Base-by-base conservation (phyloP, 2,329 filamentous ascomycete species). In the Monilinia fructigena region DNA sequence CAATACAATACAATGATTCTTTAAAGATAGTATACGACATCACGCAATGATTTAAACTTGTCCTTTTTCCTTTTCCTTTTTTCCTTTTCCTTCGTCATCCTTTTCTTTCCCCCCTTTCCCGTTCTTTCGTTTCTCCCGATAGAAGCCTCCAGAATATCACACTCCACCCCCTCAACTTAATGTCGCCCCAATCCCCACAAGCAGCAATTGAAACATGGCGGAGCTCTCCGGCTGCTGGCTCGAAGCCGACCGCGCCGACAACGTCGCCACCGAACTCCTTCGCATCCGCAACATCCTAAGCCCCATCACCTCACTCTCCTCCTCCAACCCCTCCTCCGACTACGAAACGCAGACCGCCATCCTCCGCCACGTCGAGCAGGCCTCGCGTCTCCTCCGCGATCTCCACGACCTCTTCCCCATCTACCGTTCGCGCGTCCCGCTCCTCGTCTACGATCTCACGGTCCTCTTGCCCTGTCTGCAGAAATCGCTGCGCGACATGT, bases 401-500 rank as follows among this genome's bases (percentile, higher is more conserved):
- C 76, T 88, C 20, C 82, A 82, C 55, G 83, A 87, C 68, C 78
- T 82, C 48, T 82, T 83, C 31, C 82, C 83, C 61, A 75, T 84
- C 35, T 81, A 87, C 71, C 75, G 79, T 62, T 74, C 78, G 31
- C 81, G 84, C 23, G 77, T 86, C 8, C 80, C 81, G 0, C 75
- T 83, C 20, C 79, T 87, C 35, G 74, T 84, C 45, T 81, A 85
- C 72, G 82, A 87, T 71, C 80, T 88, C 56, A 81, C 84, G 66
- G 78, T 86, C 66, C 71, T 87, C 20, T 77, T 88, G 2, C 85
- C 85, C 0, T 86, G 84, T 66, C 76, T 88, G 23, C 79, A 78
- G 63, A 80, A 78, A 65, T 83, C 82, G 0, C 74, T 88, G 20
- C 75, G 79, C 53, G 84, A 87, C 68, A 87, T 88, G 69, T 80